Percentiles rank a stretch among this genome's conserved stretches.
phyloP scores from a whole-genome alignment of 2,329 filamentous ascomycete species.

The Aspergillus niger region DNA sequence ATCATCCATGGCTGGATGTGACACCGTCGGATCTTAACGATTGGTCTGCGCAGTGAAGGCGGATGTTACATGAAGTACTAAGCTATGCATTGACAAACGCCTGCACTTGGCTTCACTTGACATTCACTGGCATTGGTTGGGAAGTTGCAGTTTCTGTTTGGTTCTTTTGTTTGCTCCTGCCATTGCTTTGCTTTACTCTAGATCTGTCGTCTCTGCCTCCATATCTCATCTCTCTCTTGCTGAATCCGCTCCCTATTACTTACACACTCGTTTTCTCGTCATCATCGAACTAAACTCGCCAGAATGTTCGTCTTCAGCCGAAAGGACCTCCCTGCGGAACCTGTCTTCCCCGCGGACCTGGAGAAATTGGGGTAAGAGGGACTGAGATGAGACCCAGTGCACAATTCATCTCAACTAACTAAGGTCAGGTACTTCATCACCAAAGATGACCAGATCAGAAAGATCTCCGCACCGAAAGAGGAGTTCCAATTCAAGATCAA shows the following conservation, averaged over 20 bases:
- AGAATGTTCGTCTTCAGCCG: slow-evolving; percentile 76
- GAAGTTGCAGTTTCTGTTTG: slow-evolving; percentile 8
- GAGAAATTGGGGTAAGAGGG: slow-evolving; percentile 67
- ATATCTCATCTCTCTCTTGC: background rate
- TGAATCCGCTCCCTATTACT: background rate
- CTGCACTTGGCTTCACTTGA: background rate
- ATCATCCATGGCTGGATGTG: background rate
- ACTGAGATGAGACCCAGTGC: background rate
- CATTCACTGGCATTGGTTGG: background rate
- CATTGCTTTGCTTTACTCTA: background rate
- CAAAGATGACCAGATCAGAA: slow-evolving; percentile 71
- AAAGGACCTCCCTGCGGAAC: slow-evolving; percentile 70
- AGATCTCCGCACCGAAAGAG: slow-evolving; percentile 64
- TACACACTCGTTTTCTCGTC: background rate
- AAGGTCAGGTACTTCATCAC: slow-evolving; percentile 73
- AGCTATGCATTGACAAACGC: slow-evolving; percentile 4
- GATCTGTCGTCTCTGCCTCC: background rate
- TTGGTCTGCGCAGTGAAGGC: background rate
- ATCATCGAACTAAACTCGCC: slow-evolving; percentile 2
- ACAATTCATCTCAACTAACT: background rate
- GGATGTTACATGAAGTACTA: background rate
- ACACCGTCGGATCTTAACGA: background rate
- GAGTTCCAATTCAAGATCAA: slow-evolving; percentile 75
- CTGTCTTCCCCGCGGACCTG: slow-evolving; percentile 66
- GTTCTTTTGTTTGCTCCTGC: background rate